A percentile compares a stretch with the other conserved stretches of the same genome.
Evolutionary conservation across 768 basidiomycete genomes (phyloP).

Genomic region (Suillus decipiens): DNA sequence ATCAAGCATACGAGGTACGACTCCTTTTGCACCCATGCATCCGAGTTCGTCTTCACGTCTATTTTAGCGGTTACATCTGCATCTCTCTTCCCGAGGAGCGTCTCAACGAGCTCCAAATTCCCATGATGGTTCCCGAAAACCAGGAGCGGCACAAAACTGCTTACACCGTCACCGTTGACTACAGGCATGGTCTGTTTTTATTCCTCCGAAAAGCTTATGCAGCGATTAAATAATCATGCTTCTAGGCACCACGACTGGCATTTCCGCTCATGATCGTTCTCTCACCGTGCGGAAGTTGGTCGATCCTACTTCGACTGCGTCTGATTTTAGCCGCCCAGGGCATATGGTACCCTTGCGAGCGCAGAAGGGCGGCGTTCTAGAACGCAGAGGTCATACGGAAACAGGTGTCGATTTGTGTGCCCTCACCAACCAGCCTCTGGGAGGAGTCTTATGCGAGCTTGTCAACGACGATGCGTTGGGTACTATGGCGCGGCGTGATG

Average conservation of each 20-base stretch:
- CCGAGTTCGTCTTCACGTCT: conserved; percentile 10
- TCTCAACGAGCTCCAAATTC: conserved; percentile 76
- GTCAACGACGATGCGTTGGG: conserved; percentile 91
- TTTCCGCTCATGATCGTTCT: conserved; percentile 93
- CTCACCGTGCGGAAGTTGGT: conserved; percentile 86
- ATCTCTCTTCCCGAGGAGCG: conserved; percentile 77
- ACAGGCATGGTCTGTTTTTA: conserved; percentile 65
- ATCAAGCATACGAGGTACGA: conserved; percentile 91
- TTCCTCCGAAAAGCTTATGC: too few relatives aligned
- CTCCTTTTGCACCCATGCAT: not conserved
- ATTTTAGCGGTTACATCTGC: conserved; percentile 87
- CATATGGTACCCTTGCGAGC: conserved; percentile 95
- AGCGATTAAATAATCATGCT: not conserved
- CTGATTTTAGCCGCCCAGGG: conserved; percentile 89
- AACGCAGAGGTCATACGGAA: conserved; percentile 94
- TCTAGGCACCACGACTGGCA: conserved; percentile 90
- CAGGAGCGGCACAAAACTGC: conserved; percentile 92
- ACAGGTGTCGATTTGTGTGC: conserved; percentile 83
- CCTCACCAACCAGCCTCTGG: conserved; percentile 61
- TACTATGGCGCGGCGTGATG: conserved; percentile 93
- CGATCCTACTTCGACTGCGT: conserved; percentile 48
- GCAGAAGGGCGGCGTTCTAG: conserved; percentile 79
- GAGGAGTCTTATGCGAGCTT: conserved; percentile 89
- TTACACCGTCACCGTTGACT: conserved; percentile 95
- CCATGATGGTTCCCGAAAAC: conserved; percentile 93